These are phyloP conservation scores for Alternaria sp. DNA, from an alignment of 2,329 filamentous ascomycete genomes.

Conservation along the genomic window DNA sequence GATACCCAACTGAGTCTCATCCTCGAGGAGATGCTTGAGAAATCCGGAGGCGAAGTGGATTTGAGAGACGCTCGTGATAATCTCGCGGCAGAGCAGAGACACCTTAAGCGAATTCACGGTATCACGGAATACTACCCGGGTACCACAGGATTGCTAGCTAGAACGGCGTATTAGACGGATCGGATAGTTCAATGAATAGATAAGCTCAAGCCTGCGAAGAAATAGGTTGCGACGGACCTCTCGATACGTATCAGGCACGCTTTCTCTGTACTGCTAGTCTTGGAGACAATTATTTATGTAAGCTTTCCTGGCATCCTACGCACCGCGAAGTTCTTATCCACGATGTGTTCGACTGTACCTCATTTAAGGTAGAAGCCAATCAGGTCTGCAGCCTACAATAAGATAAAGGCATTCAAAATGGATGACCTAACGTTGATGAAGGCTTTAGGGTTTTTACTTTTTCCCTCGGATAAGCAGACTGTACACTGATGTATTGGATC, in stretches of 20 bases:
- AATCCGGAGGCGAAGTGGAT: not conserved
- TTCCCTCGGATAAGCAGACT: not conserved
- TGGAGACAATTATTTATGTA: not conserved
- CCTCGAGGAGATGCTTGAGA: not conserved
- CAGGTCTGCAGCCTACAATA: not conserved
- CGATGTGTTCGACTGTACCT: not conserved
- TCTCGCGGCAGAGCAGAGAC: too few relatives aligned
- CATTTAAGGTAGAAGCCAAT: too few relatives aligned
- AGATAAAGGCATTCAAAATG: not conserved
- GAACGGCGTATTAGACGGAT: too few relatives aligned
- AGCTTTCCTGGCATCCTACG: not conserved
- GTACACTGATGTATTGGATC: not conserved
- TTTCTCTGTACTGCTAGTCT: not conserved
- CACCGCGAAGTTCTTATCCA: fast-evolving
- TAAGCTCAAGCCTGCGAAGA: not conserved
- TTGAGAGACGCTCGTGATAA: not conserved
- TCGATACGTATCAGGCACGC: not conserved
- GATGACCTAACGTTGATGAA: not conserved
- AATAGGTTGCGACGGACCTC: not conserved
- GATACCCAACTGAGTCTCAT: not conserved
- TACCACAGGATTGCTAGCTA: too few relatives aligned
- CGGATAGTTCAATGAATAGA: not conserved
- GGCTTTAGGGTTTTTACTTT: not conserved
- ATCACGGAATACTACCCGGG: too few relatives aligned
- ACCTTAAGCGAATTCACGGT: too few relatives aligned